These are phyloP conservation scores for Kodamaea neixiangensis DNA, from an alignment of 805 yeast genomes.

Conservation along the genomic window DNA sequence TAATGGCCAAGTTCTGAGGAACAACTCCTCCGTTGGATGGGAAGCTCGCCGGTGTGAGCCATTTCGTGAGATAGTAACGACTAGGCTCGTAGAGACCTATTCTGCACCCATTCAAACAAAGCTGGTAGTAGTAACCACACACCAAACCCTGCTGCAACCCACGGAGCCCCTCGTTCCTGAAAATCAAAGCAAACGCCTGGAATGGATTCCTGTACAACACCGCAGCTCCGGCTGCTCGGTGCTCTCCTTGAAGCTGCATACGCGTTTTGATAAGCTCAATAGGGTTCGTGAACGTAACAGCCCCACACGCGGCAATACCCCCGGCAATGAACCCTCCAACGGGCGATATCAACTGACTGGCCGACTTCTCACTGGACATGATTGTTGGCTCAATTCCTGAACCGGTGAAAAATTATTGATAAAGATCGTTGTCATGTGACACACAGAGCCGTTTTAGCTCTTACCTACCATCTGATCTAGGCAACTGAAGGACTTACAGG, in stretches of 20 bases:
- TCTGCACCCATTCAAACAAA: constrained; percentile 91
- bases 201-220: constrained; percentile 74
- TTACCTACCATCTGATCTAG: too few relatives aligned
- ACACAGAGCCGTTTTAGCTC: neutral
- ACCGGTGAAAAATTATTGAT: constrained; percentile 8
- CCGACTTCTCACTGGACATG: constrained; percentile 12
- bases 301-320: constrained; percentile 85
- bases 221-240: constrained; percentile 54
- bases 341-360: constrained; percentile 23
- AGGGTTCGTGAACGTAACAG: constrained; percentile 96
- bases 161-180: constrained; percentile 76
- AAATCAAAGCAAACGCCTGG: constrained; percentile 77
- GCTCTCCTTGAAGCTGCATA: constrained; percentile 96
- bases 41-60: constrained; percentile 46
- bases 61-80: constrained; percentile 57
- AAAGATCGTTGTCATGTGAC: neutral
- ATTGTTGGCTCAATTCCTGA: constrained; percentile 4
- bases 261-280: constrained; percentile 92
- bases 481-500: too few relatives aligned
- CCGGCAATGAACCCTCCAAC: constrained; percentile 33
- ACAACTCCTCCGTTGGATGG: constrained; percentile 18
- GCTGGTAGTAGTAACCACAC: constrained; percentile 88
- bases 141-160: constrained; percentile 89
- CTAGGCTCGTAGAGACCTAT: constrained; percentile 92
- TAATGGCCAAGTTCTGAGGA: constrained; percentile 52